phyloP scores from a whole-genome alignment of 768 basidiomycete genomes.

The Auricularia cornea region DNA sequence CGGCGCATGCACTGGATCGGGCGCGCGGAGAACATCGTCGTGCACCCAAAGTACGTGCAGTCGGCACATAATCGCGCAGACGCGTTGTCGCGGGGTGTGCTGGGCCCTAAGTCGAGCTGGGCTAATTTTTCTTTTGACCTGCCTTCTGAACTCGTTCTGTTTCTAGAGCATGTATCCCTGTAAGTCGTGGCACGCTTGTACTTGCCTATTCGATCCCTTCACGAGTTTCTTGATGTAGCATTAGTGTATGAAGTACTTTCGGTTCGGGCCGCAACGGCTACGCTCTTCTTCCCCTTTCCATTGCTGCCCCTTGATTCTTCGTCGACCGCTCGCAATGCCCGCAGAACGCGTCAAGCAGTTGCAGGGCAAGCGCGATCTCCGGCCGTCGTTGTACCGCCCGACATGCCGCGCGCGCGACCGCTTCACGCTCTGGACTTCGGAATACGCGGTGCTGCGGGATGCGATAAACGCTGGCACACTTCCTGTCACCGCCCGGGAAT shows the following conservation, averaged over 20 bases:
- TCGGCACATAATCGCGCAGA: constrained; percentile 24
- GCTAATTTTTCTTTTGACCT: background rate
- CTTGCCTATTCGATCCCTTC: background rate
- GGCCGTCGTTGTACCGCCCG: background rate
- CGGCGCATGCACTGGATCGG: constrained; percentile 11
- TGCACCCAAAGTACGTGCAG: constrained; percentile 15
- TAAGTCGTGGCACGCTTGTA: too few species aligned
- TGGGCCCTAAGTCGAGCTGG: background rate
- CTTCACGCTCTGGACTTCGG: background rate
- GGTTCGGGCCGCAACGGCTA: too few species aligned
- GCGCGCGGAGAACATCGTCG: constrained; percentile 14
- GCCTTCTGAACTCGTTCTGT: background rate
- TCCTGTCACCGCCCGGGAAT: background rate
- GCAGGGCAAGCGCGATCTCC: background rate
- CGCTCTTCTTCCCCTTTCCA: too few species aligned
- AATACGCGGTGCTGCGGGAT: background rate
- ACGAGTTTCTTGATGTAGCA: background rate
- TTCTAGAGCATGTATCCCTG: background rate
- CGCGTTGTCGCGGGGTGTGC: constrained; percentile 21
- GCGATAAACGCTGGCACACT: background rate
- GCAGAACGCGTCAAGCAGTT: background rate
- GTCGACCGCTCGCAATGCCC: background rate
- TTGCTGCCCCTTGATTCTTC: too few species aligned
- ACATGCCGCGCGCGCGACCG: background rate
- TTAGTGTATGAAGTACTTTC: background rate